Percentiles rank a stretch among this genome's conserved stretches.
Conservation (phyloP, 2,329 filamentous ascomycete species). For the Neofusicoccum ribis region DNA sequence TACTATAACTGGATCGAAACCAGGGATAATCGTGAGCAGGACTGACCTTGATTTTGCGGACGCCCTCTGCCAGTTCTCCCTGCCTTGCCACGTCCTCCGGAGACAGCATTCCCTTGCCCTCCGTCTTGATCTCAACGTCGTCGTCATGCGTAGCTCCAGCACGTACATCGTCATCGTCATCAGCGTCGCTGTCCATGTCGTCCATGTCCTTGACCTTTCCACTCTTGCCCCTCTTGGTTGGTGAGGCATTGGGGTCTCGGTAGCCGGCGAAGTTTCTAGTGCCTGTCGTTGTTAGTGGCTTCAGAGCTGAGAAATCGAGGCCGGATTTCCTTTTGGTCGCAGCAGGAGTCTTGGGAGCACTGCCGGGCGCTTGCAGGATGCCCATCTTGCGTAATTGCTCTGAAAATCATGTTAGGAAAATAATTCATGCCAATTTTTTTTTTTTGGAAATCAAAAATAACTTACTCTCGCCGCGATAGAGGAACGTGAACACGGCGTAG, state of each 20-base stretch:
- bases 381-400: slow-evolving; percentile 97
- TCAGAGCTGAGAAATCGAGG: slow-evolving; percentile 81
- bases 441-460: slow-evolving; percentile 26
- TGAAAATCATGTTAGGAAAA: slow-evolving; percentile 38
- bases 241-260: slow-evolving; percentile 65
- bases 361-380: slow-evolving; percentile 70
- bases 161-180: slow-evolving; percentile 64
- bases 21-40: neutral
- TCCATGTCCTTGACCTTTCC: slow-evolving; percentile 57
- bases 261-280: slow-evolving; percentile 90
- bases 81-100: slow-evolving; percentile 72
- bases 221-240: slow-evolving; percentile 48
- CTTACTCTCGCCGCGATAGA: slow-evolving; percentile 93
- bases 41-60: slow-evolving; percentile 76
- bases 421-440: neutral
- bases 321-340: slow-evolving; percentile 78
- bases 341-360: slow-evolving; percentile 59
- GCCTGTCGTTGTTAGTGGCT: slow-evolving; percentile 80
- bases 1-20: slow-evolving; percentile 22
- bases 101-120: slow-evolving; percentile 55
- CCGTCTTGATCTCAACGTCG: slow-evolving; percentile 62
- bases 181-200: slow-evolving; percentile 74
- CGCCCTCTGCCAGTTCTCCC: slow-evolving; percentile 75
- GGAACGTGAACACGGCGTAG: slow-evolving; percentile 95
- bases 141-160: slow-evolving; percentile 55